Conservation (phyloP, 331 rosid genomes). For the Rosa hybrid region DNA sequence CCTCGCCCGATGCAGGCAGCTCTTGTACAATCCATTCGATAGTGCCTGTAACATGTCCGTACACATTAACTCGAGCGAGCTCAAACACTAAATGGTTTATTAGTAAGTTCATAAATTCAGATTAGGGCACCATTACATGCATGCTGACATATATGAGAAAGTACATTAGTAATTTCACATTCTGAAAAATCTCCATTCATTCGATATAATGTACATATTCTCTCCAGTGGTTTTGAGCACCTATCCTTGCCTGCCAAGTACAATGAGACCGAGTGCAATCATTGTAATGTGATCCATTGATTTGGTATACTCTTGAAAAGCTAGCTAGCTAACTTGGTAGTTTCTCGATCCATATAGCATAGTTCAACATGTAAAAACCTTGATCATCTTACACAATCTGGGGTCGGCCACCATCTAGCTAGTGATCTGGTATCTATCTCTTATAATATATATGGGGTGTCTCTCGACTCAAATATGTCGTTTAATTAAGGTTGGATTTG, state of each 20-base stretch:
- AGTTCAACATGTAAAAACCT: not conserved
- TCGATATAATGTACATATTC: no score
- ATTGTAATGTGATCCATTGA: no score
- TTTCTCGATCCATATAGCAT: not conserved
- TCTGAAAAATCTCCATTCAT: no score
- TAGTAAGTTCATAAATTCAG: not conserved
- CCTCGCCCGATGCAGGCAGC: conserved; percentile 82
- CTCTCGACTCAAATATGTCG: not conserved
- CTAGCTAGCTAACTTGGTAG: no score
- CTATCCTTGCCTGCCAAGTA: no score
- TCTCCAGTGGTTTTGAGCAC: no score
- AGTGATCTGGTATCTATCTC: not conserved
- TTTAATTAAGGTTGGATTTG: not conserved
- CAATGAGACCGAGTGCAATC: no score
- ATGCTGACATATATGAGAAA: not conserved
- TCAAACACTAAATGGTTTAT: not conserved
- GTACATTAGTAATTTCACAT: not conserved
- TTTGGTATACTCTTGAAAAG: no score
- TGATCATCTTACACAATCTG: not conserved
- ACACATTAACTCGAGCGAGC: not conserved
- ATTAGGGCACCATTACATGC: not conserved
- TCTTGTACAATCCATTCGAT: conserved; percentile 80
- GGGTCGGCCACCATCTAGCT: not conserved
- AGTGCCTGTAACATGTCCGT: conserved; percentile 49
- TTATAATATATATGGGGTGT: not conserved